phyloP scores from a whole-genome alignment of 1,284 basidiomycete genomes.

The Melampsora americana region DNA sequence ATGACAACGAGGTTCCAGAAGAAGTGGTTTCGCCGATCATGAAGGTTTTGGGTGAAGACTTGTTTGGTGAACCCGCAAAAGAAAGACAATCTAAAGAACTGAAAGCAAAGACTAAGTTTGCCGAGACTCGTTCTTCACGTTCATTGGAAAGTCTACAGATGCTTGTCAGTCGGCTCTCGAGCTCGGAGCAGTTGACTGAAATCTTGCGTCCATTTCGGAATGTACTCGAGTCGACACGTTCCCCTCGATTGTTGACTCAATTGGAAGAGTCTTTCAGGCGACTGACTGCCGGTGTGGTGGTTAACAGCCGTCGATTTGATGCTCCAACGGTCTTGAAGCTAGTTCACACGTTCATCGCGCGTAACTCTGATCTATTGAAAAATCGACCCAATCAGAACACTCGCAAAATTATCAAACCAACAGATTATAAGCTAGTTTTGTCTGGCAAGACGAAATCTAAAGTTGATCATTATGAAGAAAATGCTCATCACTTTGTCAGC shows the following conservation, averaged over 20 bases:
- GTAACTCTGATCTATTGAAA: constrained; percentile 73
- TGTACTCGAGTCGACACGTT: constrained; percentile 81
- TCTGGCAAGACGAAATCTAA: constrained; percentile 58
- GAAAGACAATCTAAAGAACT: constrained; percentile 85
- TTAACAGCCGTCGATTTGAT: constrained; percentile 67
- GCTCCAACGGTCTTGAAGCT: constrained; percentile 73
- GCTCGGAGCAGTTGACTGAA: constrained; percentile 70
- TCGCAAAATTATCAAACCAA: constrained; percentile 51
- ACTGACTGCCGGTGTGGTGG: constrained; percentile 77
- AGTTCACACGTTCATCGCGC: constrained; percentile 83
- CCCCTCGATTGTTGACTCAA: constrained; percentile 73
- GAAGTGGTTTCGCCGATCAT: constrained; percentile 73
- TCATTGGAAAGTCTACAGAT: constrained; percentile 80
- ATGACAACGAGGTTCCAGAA: constrained; percentile 61
- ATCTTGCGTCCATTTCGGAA: constrained; percentile 76
- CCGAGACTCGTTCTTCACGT: constrained; percentile 76
- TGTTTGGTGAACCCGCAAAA: constrained; percentile 89
- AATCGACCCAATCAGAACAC: constrained; percentile 55
- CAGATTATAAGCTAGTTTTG: constrained; percentile 38
- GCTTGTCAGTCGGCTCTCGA: constrained; percentile 67
- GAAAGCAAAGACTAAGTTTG: constrained; percentile 76
- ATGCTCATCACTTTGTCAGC: constrained; percentile 80
- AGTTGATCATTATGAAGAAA: constrained; percentile 72
- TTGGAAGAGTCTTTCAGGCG: constrained; percentile 85
- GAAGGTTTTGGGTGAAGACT: constrained; percentile 80